phyloP scores from a whole-genome alignment of 2,329 filamentous ascomycete species.

The Teratosphaeria gauchensis region DNA sequence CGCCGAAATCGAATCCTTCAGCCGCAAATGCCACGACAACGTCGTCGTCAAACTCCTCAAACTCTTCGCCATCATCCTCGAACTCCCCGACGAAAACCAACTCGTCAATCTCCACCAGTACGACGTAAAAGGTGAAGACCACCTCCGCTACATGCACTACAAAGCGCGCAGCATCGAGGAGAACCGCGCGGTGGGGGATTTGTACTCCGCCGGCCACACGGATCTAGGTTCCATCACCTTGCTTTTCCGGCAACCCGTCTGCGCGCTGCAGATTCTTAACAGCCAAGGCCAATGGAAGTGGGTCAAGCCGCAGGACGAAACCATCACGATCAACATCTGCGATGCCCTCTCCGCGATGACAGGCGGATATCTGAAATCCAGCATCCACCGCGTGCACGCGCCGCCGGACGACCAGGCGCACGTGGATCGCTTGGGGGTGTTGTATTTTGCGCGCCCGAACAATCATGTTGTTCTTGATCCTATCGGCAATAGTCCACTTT shows the following conservation, averaged over 20 bases:
- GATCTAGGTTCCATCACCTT: constrained; percentile 29
- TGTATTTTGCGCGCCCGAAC: constrained; percentile 31
- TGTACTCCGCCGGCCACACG: constrained; percentile 29
- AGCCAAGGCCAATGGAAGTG: constrained; percentile 33
- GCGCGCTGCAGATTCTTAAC: constrained; percentile 30
- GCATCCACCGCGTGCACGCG: constrained; percentile 41
- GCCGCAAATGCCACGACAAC: constrained; percentile 41
- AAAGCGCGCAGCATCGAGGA: constrained; percentile 18
- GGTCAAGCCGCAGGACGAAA: constrained; percentile 31
- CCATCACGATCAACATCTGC: constrained; percentile 33
- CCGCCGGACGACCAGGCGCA: constrained; percentile 41
- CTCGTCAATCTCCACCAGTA: constrained; percentile 49
- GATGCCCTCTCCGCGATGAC: constrained; percentile 32
- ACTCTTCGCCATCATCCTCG: constrained; percentile 51
- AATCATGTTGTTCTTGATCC: constrained; percentile 26
- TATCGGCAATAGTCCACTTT: constrained; percentile 28
- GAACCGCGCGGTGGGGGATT: constrained; percentile 19
- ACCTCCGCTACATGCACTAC: constrained; percentile 22
- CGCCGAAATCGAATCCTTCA: constrained; percentile 48
- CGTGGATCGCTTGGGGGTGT: constrained; percentile 33
- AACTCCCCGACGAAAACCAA: constrained; percentile 47
- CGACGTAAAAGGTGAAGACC: constrained; percentile 34
- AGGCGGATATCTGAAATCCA: constrained; percentile 38
- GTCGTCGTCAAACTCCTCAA: constrained; percentile 49
- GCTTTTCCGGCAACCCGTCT: constrained; percentile 33